Percentiles rank a stretch among this genome's conserved stretches.
Evolutionary conservation across 2,329 filamentous ascomycete genomes (phyloP).

Genomic region (Xylariaceae sp.): DNA sequence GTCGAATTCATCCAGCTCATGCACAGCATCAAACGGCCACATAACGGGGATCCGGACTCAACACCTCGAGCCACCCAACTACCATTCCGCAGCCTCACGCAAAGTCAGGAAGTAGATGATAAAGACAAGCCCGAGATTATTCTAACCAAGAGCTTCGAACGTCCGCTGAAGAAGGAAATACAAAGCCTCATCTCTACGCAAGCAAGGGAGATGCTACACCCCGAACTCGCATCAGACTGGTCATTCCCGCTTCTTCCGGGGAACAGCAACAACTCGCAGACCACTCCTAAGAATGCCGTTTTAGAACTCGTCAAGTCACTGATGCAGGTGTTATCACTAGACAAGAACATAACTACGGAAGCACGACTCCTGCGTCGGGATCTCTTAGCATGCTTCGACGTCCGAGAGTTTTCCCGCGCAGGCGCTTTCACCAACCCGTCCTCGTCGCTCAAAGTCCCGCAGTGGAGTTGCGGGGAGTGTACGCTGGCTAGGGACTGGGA

Average conservation of each 20-base stretch:
- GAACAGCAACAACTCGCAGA: slow-evolving; percentile 34
- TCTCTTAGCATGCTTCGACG: slow-evolving; percentile 82
- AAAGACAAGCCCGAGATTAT: slow-evolving; percentile 62
- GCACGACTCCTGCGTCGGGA: slow-evolving; percentile 86
- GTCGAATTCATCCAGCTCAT: slow-evolving; percentile 94
- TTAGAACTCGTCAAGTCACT: slow-evolving; percentile 89
- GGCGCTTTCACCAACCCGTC: slow-evolving; percentile 86
- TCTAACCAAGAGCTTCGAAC: slow-evolving; percentile 79
- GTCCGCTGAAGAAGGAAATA: slow-evolving; percentile 86
- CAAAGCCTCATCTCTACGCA: slow-evolving; percentile 76
- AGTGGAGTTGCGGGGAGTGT: slow-evolving; percentile 85
- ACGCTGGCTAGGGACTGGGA: slow-evolving; percentile 86
- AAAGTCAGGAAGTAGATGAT: slow-evolving; percentile 48
- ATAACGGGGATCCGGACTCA: slow-evolving; percentile 44
- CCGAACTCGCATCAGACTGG: slow-evolving; percentile 83
- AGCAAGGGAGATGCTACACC: slow-evolving; percentile 83
- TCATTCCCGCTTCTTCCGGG: slow-evolving; percentile 77
- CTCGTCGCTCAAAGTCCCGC: slow-evolving; percentile 65
- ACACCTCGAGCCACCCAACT: slow-evolving; percentile 58
- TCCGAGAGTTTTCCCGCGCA: slow-evolving; percentile 87
- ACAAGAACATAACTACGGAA: slow-evolving; percentile 86
- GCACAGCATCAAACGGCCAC: slow-evolving; percentile 76
- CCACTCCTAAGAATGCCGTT: slow-evolving; percentile 57
- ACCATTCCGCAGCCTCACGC: slow-evolving; percentile 47
- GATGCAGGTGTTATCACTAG: slow-evolving; percentile 87